Conservation (phyloP, 169 alveolate species). For the Hepatocystis sp. region DNA sequence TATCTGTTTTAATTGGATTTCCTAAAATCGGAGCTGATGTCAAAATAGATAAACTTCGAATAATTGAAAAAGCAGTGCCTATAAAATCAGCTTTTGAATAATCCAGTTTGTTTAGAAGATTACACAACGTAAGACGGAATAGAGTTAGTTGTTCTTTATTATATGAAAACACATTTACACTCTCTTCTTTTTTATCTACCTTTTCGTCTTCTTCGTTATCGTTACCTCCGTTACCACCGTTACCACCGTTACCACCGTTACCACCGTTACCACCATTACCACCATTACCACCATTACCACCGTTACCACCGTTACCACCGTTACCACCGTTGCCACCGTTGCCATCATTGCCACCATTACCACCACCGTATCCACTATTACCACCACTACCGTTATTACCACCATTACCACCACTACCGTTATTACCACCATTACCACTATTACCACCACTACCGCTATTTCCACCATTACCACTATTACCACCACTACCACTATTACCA, state of each 20-base stretch:
- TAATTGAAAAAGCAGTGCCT: conserved; percentile 49
- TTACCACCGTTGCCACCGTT: background rate
- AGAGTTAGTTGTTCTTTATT: conserved; percentile 55
- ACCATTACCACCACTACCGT: background rate
- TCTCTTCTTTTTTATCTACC: conserved; percentile 30
- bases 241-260: background rate
- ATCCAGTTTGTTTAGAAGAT: conserved; percentile 42
- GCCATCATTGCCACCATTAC: background rate
- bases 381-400: background rate
- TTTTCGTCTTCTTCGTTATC: conserved; percentile 36
- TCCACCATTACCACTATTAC: background rate
- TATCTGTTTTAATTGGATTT: conserved; percentile 59
- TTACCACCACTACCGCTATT: background rate
- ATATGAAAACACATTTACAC: conserved; percentile 14
- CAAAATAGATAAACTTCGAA: conserved; percentile 64
- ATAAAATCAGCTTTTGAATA: conserved; percentile 64
- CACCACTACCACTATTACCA: conserved; percentile 4
- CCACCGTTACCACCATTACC: background rate
- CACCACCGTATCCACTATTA: background rate
- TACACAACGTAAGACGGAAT: conserved; percentile 45
- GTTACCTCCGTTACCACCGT: background rate
- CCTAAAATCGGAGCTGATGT: conserved; percentile 77
- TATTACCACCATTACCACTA: background rate
- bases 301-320: background rate
- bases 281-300: no score